Base-by-base conservation (phyloP, 2,329 filamentous ascomycete species). In the Calonectria pteridis region DNA sequence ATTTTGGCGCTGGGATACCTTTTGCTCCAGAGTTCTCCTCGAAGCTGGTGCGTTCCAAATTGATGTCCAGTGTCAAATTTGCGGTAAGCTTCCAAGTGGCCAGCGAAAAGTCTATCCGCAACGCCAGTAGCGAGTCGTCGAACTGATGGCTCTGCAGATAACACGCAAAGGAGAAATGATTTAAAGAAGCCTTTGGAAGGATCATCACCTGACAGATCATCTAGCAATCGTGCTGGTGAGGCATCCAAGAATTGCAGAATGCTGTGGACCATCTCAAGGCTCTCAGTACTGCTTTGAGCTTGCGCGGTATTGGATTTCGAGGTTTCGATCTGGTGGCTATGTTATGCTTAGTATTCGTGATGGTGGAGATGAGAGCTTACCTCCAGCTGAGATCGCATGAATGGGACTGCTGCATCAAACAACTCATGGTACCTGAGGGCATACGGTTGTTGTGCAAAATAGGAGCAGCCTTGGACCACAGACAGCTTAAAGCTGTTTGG, bases 401-500 rank as follows among this genome's bases (percentile, higher is more conserved):
- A 92, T 0, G 88, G 87, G 6, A 90, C 87, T 5, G 89, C 88
- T 29, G 87, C 87, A 7, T 85, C 82, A 79, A 92, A 93, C 4
- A 94, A 83, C n/a, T 86, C 86, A 49, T 86, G 83, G 76, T 91
- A 93, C 62, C 86, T 84, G 13, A 86, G 82, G 14, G 87, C 81
- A 74, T 89, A 85, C 6, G 85, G 83, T 72, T 90, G 86, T 65
- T 88, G 86, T 11, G 91, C 90, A 82, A 93, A 92, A 80, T 93
- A 90, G 46, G 89, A 88, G 77, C 91, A 93, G 14, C 89, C 90
- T 80, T 91, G 90, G 28, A 93, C 87, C 31, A 91, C 87, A 11
- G 92, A 90, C 58, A 93, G 87, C 81, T 92, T 93, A 82, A 93
- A 93, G 67, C 85, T 87, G 67, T 87, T 84, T 11, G 92, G 91